These are phyloP conservation scores for Thermochaetoides dissita DNA, from an alignment of 2,329 filamentous ascomycete genomes.

Conservation along the genomic window DNA sequence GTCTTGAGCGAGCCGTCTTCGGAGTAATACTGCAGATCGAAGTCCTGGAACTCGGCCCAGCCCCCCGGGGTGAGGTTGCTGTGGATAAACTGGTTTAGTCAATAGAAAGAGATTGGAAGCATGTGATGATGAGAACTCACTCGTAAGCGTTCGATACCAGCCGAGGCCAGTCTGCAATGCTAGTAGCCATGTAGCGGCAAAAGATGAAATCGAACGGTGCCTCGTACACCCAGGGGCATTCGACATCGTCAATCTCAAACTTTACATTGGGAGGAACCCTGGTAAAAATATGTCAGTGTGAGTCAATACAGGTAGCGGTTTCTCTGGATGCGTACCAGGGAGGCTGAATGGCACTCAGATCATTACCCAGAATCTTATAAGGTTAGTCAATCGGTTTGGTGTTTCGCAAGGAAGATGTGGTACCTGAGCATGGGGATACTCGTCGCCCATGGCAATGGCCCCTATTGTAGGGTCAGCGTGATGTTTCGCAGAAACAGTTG, in stretches of 20 bases:
- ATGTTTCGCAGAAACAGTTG: not conserved
- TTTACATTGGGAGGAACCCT: conserved; percentile 21
- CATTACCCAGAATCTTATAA: conserved; percentile 17
- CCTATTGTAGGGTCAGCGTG: conserved; percentile 2
- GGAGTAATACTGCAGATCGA: conserved; percentile 17
- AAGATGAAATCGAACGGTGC: conserved; percentile 23
- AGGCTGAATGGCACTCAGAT: conserved; percentile 20
- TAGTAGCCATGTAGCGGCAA: conserved; percentile 22
- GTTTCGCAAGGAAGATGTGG: conserved; percentile 15
- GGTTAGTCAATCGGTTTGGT: conserved; percentile 24
- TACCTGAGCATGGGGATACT: conserved; percentile 15
- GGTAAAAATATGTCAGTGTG: not conserved
- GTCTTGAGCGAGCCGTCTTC: conserved; percentile 17
- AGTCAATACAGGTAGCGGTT: not conserved
- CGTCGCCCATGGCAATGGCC: conserved; percentile 20
- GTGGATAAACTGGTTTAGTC: not conserved
- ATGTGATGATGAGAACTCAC: conserved; percentile 5
- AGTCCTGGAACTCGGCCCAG: conserved; percentile 21
- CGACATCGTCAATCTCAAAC: conserved; percentile 24
- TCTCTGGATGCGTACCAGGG: conserved; percentile 6
- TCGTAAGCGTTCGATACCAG: conserved; percentile 15
- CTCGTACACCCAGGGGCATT: conserved; percentile 17
- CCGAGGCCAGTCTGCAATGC: conserved; percentile 21
- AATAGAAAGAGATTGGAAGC: not conserved
- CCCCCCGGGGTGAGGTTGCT: conserved; percentile 24